Conservation (phyloP, 2,329 filamentous ascomycete species). For the Calonectria honghensis region DNA sequence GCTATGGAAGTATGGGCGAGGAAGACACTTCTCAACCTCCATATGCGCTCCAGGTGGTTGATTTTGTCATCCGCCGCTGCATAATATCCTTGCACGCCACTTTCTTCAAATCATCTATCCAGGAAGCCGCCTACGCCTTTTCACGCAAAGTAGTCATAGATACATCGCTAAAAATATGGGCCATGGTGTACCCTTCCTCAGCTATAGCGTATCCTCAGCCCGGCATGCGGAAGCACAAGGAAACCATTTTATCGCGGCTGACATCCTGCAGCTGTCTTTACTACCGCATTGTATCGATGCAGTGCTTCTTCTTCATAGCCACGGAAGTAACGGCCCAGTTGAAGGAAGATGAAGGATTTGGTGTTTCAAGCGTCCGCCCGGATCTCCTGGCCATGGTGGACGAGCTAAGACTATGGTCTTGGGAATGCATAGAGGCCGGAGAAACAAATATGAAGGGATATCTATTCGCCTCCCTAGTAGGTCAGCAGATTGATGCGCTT, state of each 20-base stretch:
- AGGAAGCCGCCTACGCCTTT: conserved; percentile 68
- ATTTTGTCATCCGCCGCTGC: conserved; percentile 73
- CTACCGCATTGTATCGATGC: conserved; percentile 60
- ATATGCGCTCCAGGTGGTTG: conserved; percentile 67
- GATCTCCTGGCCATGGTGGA: conserved; percentile 66
- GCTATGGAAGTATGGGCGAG: conserved; percentile 34
- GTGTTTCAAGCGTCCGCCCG: conserved; percentile 58
- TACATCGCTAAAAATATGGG: conserved; percentile 68
- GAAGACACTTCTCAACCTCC: conserved; percentile 49
- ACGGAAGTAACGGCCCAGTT: conserved; percentile 64
- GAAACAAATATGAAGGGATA: conserved; percentile 75
- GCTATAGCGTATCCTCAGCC: neutral
- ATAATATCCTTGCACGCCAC: conserved; percentile 74
- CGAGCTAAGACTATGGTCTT: conserved; percentile 63
- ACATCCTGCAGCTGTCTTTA: conserved; percentile 63
- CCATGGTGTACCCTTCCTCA: conserved; percentile 57
- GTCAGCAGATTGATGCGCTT: conserved; percentile 65
- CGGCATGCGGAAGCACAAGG: conserved; percentile 24
- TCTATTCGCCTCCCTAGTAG: conserved; percentile 59
- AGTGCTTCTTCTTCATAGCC: conserved; percentile 61
- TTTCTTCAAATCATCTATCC: conserved; percentile 64
- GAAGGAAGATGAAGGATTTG: conserved; percentile 63
- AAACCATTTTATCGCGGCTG: conserved; percentile 62
- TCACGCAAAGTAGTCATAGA: conserved; percentile 71
- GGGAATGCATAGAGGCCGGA: conserved; percentile 65